A percentile compares a stretch with the other conserved stretches of the same genome.
Conservation (phyloP, 2,329 filamentous ascomycete species). For the Polytolypa hystricis region DNA sequence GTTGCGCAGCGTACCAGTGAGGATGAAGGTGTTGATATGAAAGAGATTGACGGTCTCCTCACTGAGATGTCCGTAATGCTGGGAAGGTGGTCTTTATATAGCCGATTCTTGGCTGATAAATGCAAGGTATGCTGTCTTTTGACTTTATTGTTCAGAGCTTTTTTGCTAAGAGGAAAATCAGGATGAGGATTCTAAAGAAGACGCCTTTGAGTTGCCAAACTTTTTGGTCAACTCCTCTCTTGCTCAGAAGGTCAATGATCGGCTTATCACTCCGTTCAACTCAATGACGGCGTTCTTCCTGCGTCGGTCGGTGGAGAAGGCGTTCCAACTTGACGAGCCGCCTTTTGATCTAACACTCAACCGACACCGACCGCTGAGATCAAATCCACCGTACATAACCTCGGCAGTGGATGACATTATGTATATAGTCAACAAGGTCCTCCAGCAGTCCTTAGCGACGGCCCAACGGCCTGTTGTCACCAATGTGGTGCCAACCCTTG, state of each 20-base stretch:
- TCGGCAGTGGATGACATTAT: constrained; percentile 96
- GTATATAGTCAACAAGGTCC: constrained; percentile 93
- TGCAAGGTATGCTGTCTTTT: constrained; percentile 52
- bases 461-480: constrained; percentile 68
- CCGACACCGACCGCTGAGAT: constrained; percentile 57
- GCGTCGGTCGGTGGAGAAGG: constrained; percentile 88
- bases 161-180: constrained; percentile 3
- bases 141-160: constrained; percentile 14
- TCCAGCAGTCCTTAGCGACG: constrained; percentile 77
- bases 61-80: constrained; percentile 89
- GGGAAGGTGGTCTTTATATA: constrained; percentile 83
- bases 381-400: constrained; percentile 81
- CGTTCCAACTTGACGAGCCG: constrained; percentile 89
- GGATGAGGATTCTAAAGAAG: constrained; percentile 9
- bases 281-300: constrained; percentile 94
- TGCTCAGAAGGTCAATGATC: constrained; percentile 62
- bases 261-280: constrained; percentile 73
- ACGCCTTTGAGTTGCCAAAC: constrained; percentile 53
- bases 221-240: constrained; percentile 72
- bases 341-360: constrained; percentile 70
- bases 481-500: constrained; percentile 66
- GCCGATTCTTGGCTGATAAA: constrained; percentile 77
- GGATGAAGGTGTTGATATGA: constrained; percentile 93
- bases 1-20: constrained; percentile 53
- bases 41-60: constrained; percentile 78